Evolutionary conservation across 768 basidiomycete species (phyloP).

Genomic region (Amanita brunnescens): DNA sequence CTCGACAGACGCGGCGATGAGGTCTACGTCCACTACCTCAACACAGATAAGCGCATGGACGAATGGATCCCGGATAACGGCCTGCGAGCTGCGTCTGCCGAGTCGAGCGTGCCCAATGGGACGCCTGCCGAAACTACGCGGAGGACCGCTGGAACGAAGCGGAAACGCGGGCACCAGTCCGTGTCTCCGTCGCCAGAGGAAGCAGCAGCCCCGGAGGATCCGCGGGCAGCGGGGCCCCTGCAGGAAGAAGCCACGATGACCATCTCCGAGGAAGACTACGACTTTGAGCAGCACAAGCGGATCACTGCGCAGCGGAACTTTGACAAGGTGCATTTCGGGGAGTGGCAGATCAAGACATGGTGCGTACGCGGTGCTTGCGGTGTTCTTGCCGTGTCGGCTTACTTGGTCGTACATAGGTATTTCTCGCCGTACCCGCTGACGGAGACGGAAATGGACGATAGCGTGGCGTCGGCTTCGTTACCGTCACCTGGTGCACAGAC

Average conservation of each 20-base stretch:
- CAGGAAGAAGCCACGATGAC: slow-evolving; percentile 35
- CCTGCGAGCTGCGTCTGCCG: slow-evolving; percentile 17
- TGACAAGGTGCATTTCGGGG: slow-evolving; percentile 77
- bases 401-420: slow-evolving; percentile 78
- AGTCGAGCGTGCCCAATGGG: slow-evolving; percentile 25
- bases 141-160: slow-evolving; percentile 7
- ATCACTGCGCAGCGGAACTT: slow-evolving; percentile 72
- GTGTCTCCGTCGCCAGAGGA: neutral
- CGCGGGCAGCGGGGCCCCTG: slow-evolving; percentile 6
- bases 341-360: slow-evolving; percentile 88
- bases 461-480: slow-evolving; percentile 11
- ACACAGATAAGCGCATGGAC: slow-evolving; percentile 64
- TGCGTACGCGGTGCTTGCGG: no score
- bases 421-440: slow-evolving; percentile 85
- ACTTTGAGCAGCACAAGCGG: slow-evolving; percentile 52
- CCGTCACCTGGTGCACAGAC: slow-evolving; percentile 15
- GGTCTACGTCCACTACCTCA: slow-evolving; percentile 66
- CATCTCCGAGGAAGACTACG: slow-evolving; percentile 53
- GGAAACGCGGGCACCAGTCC: slow-evolving; percentile 10
- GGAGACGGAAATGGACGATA: slow-evolving; percentile 57
- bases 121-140: slow-evolving; percentile 3
- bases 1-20: slow-evolving; percentile 42
- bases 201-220: slow-evolving; percentile 8
- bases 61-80: slow-evolving; percentile 54
- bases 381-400: no score